These are phyloP conservation scores for Tricharina praecox DNA, from an alignment of 495 filamentous ascomycete genomes.

Conservation along the genomic window DNA sequence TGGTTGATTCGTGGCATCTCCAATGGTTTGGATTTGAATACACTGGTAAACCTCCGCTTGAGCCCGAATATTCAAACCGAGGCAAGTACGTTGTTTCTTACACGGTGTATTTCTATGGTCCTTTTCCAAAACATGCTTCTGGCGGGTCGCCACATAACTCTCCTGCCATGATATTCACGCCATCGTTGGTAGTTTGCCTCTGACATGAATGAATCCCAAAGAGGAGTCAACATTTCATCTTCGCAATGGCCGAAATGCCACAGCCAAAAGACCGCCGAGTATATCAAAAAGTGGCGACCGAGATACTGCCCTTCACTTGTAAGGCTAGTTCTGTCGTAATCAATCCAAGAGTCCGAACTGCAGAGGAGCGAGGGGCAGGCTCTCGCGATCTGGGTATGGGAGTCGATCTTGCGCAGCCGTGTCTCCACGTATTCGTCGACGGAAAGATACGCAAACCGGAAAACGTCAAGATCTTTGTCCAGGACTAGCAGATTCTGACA, in stretches of 20 bases:
- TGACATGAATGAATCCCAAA: slow-evolving; percentile 2
- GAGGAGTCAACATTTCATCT: background rate
- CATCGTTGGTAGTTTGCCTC: background rate
- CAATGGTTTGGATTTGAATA: background rate
- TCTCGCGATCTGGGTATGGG: background rate
- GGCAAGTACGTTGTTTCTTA: background rate
- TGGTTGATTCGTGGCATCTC: background rate
- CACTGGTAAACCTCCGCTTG: background rate
- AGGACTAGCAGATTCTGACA: slow-evolving; percentile 20
- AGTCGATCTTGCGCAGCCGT: background rate
- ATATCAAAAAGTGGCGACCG: background rate
- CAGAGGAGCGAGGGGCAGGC: slow-evolving; percentile 2
- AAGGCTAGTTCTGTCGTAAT: background rate
- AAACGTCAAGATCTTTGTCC: slow-evolving; percentile 14
- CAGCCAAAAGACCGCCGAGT: slow-evolving; percentile 2
- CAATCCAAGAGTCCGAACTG: background rate
- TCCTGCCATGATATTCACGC: background rate
- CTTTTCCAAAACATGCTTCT: background rate
- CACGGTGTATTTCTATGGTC: background rate
- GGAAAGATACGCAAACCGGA: slow-evolving; percentile 27
- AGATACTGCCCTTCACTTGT: background rate
- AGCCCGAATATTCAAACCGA: background rate
- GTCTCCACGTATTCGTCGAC: slow-evolving; percentile 18
- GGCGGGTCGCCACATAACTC: background rate
- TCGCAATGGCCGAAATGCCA: slow-evolving; percentile 3